phyloP scores from a whole-genome alignment of 192 early-diverging fungal species.

The Umbelopsis ramanniana region DNA sequence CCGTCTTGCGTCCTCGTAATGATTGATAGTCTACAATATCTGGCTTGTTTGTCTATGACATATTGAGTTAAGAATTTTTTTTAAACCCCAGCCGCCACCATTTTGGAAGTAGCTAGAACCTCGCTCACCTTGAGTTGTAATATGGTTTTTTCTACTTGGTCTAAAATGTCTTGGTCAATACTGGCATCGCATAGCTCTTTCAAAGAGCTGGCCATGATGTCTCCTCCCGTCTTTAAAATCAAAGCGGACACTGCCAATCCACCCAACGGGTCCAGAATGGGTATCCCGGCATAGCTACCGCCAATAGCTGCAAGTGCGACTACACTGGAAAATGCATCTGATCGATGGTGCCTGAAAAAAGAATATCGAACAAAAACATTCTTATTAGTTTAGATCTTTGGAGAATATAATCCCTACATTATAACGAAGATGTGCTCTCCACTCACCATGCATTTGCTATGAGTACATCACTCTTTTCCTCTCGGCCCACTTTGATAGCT shows the following conservation, averaged over 20 bases:
- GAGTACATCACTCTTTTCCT: slow-evolving; percentile 70
- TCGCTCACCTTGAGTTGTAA: slow-evolving; percentile 32
- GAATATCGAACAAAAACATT: not conserved
- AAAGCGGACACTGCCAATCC: slow-evolving; percentile 76
- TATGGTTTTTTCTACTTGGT: slow-evolving; percentile 33
- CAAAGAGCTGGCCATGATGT: slow-evolving; percentile 47
- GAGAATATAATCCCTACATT: not conserved
- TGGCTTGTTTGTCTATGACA: slow-evolving; percentile 29
- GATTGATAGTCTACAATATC: slow-evolving; percentile 50
- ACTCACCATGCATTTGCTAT: slow-evolving; percentile 79
- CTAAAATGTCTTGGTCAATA: slow-evolving; percentile 29
- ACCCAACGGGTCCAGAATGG: slow-evolving; percentile 76
- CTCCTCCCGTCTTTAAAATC: slow-evolving; percentile 65
- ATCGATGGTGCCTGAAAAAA: slow-evolving; percentile 73
- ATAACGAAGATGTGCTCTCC: not conserved
- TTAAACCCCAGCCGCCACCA: not conserved
- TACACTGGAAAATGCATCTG: slow-evolving; percentile 72
- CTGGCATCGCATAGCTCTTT: slow-evolving; percentile 47
- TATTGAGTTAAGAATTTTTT: not conserved
- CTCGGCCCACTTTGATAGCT: slow-evolving; percentile 63
- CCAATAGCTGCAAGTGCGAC: slow-evolving; percentile 77
- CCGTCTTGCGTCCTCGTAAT: slow-evolving; percentile 57
- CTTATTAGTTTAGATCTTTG: not conserved
- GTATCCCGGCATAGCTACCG: slow-evolving; percentile 72
- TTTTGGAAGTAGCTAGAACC: slow-evolving; percentile 13